Percentiles rank a stretch among this genome's conserved stretches.
These are phyloP conservation scores for Penicillium nucicola DNA, from an alignment of 495 filamentous ascomycete species.

Conservation along the genomic window DNA sequence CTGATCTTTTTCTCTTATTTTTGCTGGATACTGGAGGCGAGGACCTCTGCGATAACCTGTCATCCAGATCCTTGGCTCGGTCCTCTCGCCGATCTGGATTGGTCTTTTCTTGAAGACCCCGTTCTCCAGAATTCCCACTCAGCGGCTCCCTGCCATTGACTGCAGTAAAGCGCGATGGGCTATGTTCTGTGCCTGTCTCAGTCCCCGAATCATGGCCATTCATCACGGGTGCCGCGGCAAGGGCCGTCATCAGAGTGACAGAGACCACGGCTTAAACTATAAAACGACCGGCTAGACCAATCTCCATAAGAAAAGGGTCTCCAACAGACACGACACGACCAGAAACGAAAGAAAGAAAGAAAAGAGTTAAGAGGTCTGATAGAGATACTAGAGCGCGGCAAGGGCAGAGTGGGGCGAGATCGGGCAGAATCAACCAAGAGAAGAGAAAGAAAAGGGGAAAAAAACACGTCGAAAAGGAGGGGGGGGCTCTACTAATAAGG, in stretches of 20 bases:
- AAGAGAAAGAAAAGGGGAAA: constrained; percentile 1
- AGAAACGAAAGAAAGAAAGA: not conserved
- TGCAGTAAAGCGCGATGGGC: constrained; percentile 51
- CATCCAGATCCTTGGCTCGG: constrained; percentile 19
- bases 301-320: not conserved
- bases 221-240: constrained; percentile 37
- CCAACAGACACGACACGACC: not conserved
- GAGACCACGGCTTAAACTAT: not conserved
- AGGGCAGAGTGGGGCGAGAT: constrained; percentile 7
- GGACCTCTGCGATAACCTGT: constrained; percentile 24
- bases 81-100: constrained; percentile 3
- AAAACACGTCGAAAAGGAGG: constrained; percentile 1
- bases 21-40: constrained; percentile 23
- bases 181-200: constrained; percentile 43
- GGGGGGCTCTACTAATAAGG: constrained; percentile 6
- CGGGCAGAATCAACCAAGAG: constrained; percentile 5
- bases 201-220: constrained; percentile 36
- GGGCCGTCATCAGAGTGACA: constrained; percentile 37
- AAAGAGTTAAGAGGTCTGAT: not conserved
- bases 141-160: constrained; percentile 47
- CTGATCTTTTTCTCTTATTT: constrained; percentile 43
- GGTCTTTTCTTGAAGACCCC: not conserved
- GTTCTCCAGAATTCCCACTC: constrained; percentile 7
- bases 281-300: too few species aligned
- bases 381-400: constrained; percentile 4